These are phyloP conservation scores for Myochromella boudieri DNA, from an alignment of 768 basidiomycete species.

Conservation along the genomic window DNA sequence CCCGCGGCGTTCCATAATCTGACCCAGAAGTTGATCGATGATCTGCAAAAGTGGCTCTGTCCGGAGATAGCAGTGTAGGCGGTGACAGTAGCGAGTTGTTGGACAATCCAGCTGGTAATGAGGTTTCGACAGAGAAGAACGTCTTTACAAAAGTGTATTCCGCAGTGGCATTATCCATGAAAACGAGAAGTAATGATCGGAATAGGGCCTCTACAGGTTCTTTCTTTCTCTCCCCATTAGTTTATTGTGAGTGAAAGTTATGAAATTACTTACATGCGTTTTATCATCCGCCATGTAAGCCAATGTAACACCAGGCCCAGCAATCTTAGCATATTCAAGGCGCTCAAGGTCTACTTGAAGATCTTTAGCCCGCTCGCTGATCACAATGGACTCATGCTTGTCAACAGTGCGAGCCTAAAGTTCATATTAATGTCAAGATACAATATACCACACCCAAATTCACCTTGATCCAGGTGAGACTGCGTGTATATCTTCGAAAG, in stretches of 20 bases:
- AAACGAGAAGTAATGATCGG: conserved; percentile 82
- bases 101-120: conserved; percentile 32
- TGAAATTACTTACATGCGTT: conserved; percentile 63
- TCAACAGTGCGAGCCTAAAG: conserved; percentile 66
- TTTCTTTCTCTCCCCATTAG: conserved; percentile 49
- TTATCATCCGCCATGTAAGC: conserved; percentile 92
- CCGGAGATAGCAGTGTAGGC: conserved; percentile 42
- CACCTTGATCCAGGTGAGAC: conserved; percentile 78
- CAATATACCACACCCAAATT: conserved; percentile 5
- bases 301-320: conserved; percentile 78
- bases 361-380: conserved; percentile 41
- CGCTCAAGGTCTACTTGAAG: conserved; percentile 51
- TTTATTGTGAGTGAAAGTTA: background rate
- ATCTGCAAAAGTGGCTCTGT: conserved; percentile 38
- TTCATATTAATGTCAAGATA: background rate
- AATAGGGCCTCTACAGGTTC: conserved; percentile 81
- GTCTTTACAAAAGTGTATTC: conserved; percentile 86
- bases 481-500: conserved; percentile 85
- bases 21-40: conserved; percentile 46
- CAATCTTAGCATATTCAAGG: conserved; percentile 67
- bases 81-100: conserved; percentile 36
- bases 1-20: conserved; percentile 44
- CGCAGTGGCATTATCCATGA: conserved; percentile 92
- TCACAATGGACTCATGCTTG: conserved; percentile 64
- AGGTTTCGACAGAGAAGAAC: conserved; percentile 65